Percentiles rank a stretch among this genome's conserved stretches.
Evolutionary conservation across 345 rosid species (phyloP).

Genomic region (Eucalyptus polybractea): DNA sequence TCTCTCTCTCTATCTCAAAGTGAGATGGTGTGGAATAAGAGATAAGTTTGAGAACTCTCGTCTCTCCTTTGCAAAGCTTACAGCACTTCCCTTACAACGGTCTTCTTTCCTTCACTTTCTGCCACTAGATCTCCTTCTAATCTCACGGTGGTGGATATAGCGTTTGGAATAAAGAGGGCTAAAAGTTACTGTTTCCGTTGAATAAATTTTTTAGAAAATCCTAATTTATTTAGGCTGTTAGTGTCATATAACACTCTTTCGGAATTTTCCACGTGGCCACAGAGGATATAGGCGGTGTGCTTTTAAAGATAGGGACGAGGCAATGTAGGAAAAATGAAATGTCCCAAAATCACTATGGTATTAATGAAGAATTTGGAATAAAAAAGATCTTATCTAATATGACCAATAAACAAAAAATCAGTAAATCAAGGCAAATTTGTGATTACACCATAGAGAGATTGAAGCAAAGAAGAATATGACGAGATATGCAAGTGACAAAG

Average conservation of each 20-base stretch:
- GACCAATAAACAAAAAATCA: background rate
- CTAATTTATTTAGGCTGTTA: background rate
- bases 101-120: no score
- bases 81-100: fast-evolving
- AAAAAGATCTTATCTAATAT: background rate
- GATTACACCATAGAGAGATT: background rate
- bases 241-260: background rate
- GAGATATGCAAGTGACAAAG: no score
- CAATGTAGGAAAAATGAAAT: fast-evolving
- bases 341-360: background rate
- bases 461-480: background rate
- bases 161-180: background rate
- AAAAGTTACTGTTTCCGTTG: background rate
- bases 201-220: no score
- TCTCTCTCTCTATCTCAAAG: background rate
- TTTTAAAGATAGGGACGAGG: background rate
- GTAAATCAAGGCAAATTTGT: background rate
- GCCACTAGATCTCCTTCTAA: no score
- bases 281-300: fast-evolving
- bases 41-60: no score
- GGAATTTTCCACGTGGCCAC: background rate
- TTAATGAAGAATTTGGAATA: background rate
- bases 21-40: background rate
- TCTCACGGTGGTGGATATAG: background rate
- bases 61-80: no score